Conservation (phyloP, 2,329 filamentous ascomycete genomes). For the Pseudocercospora vitis region DNA sequence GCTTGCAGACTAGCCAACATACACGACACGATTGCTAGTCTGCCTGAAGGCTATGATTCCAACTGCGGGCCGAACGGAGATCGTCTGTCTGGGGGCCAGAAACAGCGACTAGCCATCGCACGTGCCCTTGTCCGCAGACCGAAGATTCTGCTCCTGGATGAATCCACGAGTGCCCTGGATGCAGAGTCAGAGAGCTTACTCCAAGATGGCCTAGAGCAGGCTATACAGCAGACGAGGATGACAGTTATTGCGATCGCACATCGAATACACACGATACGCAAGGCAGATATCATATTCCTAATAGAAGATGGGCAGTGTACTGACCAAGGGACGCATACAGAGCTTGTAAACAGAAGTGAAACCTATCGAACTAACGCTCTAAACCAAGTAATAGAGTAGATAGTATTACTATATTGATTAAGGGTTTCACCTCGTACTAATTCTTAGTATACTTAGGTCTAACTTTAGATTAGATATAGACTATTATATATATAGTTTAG, state of each 20-base stretch:
- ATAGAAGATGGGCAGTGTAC: slow-evolving; percentile 52
- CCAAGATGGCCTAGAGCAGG: slow-evolving; percentile 41
- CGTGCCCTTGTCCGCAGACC: slow-evolving; percentile 44
- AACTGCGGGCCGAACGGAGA: slow-evolving; percentile 42
- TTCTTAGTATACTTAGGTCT: too few species aligned
- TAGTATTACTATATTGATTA: too few species aligned
- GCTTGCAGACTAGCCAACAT: slow-evolving; percentile 69
- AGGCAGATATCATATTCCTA: slow-evolving; percentile 46
- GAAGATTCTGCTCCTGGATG: slow-evolving; percentile 43
- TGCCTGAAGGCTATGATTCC: slow-evolving; percentile 67
- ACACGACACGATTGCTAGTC: slow-evolving; percentile 62
- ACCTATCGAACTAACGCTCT: slow-evolving; percentile 19
- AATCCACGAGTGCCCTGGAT: slow-evolving; percentile 45
- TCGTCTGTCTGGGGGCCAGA: slow-evolving; percentile 44
- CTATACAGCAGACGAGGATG: slow-evolving; percentile 22
- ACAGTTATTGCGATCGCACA: slow-evolving; percentile 50
- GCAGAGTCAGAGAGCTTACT: slow-evolving; percentile 44
- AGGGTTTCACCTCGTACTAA: too few species aligned
- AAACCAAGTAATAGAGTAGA: slow-evolving; percentile 18
- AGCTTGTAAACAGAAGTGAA: slow-evolving; percentile 27
- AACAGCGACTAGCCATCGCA: slow-evolving; percentile 45
- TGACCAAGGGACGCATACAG: slow-evolving; percentile 50
- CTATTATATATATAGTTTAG: too few species aligned
- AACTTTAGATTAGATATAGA: too few species aligned
- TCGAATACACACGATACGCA: slow-evolving; percentile 43